Conservation (phyloP, 305 asterid species). For the Solanum hybrid region DNA sequence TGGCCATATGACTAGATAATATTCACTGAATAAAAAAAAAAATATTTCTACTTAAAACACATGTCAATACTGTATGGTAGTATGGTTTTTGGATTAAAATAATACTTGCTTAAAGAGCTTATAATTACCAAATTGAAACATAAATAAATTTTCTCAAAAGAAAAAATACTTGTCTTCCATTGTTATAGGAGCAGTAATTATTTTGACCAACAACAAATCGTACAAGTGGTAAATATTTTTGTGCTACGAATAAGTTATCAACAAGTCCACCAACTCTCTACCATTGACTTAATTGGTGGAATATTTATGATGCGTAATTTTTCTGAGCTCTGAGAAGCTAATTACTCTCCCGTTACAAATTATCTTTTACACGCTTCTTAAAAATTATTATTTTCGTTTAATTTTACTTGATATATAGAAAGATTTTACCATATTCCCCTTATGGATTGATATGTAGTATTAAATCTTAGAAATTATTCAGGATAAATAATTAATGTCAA, state of each 20-base stretch:
- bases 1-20: neutral
- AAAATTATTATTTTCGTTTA: neutral
- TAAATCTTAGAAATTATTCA: neutral
- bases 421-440: neutral
- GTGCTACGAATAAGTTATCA: neutral
- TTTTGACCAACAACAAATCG: neutral
- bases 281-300: neutral
- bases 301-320: neutral
- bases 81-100: neutral
- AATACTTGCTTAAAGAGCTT: neutral
- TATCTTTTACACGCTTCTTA: neutral
- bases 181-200: neutral
- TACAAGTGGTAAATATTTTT: neutral
- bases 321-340: neutral
- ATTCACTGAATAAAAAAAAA: neutral
- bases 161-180: neutral
- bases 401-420: too few relatives aligned
- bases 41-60: neutral
- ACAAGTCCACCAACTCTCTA: neutral
- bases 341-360: neutral
- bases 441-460: too few relatives aligned
- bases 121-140: neutral
- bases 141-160: neutral
- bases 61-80: neutral
- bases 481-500: neutral